Percentiles rank a stretch among this genome's conserved stretches.
These are phyloP conservation scores for Phytophthora europaea DNA, from an alignment of 352 stramenopile species.

Conservation along the genomic window DNA sequence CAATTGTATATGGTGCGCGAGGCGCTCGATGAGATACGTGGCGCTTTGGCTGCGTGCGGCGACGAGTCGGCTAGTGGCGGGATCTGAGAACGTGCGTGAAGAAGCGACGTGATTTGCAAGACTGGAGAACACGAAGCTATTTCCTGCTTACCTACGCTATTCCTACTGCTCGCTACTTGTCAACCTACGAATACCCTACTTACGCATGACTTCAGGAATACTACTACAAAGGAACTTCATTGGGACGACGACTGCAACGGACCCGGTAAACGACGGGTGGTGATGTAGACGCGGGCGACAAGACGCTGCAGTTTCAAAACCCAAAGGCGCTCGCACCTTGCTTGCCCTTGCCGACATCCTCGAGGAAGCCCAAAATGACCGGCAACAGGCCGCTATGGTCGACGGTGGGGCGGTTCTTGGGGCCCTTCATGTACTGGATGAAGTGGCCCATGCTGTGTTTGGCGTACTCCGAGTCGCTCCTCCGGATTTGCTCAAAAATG, in stretches of 20 bases:
- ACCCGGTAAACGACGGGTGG: constrained; percentile 28
- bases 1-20: not conserved
- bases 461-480: constrained; percentile 82
- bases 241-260: constrained; percentile 33
- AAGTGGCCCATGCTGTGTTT: constrained; percentile 91
- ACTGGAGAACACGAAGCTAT: constrained; percentile 10
- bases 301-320: constrained; percentile 63
- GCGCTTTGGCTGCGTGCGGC: not conserved
- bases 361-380: constrained; percentile 82
- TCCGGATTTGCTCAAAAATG: constrained; percentile 88
- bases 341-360: constrained; percentile 67
- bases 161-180: constrained; percentile 39
- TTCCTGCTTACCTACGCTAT: constrained; percentile 25
- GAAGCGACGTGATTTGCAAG: constrained; percentile 22
- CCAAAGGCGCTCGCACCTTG: constrained; percentile 78
- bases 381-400: constrained; percentile 80
- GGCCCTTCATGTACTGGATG: constrained; percentile 82
- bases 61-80: constrained; percentile 8
- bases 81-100: constrained; percentile 33
- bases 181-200: constrained; percentile 40
- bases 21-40: not conserved
- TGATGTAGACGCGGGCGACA: constrained; percentile 34
- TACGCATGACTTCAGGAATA: constrained; percentile 33
- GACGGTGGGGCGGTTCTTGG: constrained; percentile 83
- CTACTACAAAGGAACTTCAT: constrained; percentile 37